Conservation (phyloP, 2,329 filamentous ascomycete species). For the Nannizziopsis barbatae region DNA sequence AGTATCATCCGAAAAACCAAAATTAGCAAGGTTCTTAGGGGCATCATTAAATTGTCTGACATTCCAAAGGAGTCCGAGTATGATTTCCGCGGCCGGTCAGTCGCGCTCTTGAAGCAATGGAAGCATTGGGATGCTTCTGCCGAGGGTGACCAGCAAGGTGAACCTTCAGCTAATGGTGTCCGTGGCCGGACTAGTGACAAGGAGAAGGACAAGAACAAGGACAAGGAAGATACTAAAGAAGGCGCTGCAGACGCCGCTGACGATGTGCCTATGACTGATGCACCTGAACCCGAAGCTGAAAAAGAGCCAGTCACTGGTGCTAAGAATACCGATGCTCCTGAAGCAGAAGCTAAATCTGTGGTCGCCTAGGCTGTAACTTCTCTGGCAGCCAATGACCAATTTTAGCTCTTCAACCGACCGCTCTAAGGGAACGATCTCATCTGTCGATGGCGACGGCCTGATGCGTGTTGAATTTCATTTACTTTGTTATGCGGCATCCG, state of each 20-base stretch:
- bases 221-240: constrained; percentile 17
- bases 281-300: constrained; percentile 5
- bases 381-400: no score
- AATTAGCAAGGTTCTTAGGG: constrained; percentile 97
- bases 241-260: constrained; percentile 19
- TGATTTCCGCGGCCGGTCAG: constrained; percentile 74
- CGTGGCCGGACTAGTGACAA: constrained; percentile 22
- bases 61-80: constrained; percentile 86
- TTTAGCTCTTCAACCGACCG: no score
- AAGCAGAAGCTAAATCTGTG: constrained; percentile 5
- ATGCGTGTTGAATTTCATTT: no score
- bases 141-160: constrained; percentile 29
- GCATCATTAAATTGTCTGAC: constrained; percentile 71
- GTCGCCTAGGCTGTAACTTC: neutral
- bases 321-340: neutral
- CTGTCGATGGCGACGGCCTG: no score
- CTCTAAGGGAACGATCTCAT: no score
- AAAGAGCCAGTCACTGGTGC: constrained; percentile 4
- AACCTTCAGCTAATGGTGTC: constrained; percentile 33
- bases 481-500: no score
- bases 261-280: constrained; percentile 15
- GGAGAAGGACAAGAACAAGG: constrained; percentile 20
- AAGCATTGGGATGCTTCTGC: constrained; percentile 63
- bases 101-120: constrained; percentile 75
- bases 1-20: constrained; percentile 83